Evolutionary conservation across 2,329 filamentous ascomycete species (phyloP).

Genomic region (Fusarium longipes): DNA sequence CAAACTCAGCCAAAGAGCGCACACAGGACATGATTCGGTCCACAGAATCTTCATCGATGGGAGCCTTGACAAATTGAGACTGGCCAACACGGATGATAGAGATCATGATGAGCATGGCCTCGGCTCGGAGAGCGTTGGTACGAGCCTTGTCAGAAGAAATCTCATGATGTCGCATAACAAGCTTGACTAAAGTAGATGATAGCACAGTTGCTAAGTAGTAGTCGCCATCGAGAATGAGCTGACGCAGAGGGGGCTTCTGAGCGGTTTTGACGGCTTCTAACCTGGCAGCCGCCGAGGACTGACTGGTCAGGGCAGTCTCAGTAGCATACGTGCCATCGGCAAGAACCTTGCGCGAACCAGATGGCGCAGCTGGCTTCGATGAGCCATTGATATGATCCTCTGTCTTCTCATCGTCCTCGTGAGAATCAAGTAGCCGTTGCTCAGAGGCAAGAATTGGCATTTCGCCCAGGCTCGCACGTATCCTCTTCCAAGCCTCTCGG

Average conservation of each 20-base stretch:
- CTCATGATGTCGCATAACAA: slow-evolving; percentile 97
- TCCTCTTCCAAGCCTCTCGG: slow-evolving; percentile 95
- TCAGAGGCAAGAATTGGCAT: slow-evolving; percentile 97
- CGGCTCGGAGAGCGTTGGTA: slow-evolving; percentile 92
- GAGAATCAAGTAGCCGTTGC: slow-evolving; percentile 88
- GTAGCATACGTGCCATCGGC: slow-evolving; percentile 98
- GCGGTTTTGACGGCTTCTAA: slow-evolving; percentile 97
- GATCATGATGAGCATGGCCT: slow-evolving; percentile 99
- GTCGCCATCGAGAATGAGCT: slow-evolving; percentile 95
- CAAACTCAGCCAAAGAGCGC: slow-evolving; percentile 89
- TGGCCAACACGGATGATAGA: slow-evolving; percentile 98
- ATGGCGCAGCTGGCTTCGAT: slow-evolving; percentile 78
- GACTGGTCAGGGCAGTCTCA: slow-evolving; percentile 93
- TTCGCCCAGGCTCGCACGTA: slow-evolving; percentile 91
- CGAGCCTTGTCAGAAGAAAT: slow-evolving; percentile 87
- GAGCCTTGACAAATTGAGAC: slow-evolving; percentile 97
- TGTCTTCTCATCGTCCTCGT: slow-evolving; percentile 74
- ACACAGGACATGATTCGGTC: slow-evolving; percentile 99
- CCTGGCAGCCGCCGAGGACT: slow-evolving; percentile 88
- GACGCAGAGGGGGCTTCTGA: slow-evolving; percentile 92
- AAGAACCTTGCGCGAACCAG: slow-evolving; percentile 88
- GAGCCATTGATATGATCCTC: slow-evolving; percentile 81
- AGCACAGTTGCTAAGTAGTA: slow-evolving; percentile 96
- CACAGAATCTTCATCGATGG: slow-evolving; percentile 98
- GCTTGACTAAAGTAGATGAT: slow-evolving; percentile 94